A percentile compares a stretch with the other conserved stretches of the same genome.
These are phyloP conservation scores for Annona squamosa DNA, from an alignment of 164 flowering plant genomes.

Conservation along the genomic window DNA sequence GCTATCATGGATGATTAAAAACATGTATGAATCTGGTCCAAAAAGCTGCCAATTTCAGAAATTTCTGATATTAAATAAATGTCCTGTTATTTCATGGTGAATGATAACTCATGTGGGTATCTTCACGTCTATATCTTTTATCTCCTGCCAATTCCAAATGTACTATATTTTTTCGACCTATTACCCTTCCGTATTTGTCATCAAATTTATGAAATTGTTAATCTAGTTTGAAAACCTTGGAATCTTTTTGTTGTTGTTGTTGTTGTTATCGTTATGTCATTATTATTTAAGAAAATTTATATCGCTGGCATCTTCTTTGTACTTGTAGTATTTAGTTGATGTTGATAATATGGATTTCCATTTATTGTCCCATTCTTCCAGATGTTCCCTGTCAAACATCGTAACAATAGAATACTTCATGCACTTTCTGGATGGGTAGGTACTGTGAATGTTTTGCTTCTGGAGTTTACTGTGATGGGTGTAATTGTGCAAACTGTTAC, in stretches of 20 bases:
- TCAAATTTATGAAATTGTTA: neutral
- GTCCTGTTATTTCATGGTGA: neutral
- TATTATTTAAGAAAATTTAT: neutral
- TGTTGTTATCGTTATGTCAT: neutral
- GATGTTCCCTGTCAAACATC: neutral
- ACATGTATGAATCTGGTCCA: neutral
- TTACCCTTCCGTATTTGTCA: neutral
- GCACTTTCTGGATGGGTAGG: slow-evolving; percentile 31
- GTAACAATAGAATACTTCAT: neutral
- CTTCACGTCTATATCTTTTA: neutral
- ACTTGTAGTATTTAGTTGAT: neutral
- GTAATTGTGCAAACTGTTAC: slow-evolving; percentile 80
- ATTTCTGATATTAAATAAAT: neutral
- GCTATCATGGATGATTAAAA: too few species aligned
- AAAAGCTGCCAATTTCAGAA: neutral
- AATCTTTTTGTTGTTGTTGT: neutral
- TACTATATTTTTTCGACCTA: neutral
- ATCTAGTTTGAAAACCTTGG: neutral
- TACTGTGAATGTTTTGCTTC: slow-evolving; percentile 99
- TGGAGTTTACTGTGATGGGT: slow-evolving; percentile 90
- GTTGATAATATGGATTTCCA: neutral
- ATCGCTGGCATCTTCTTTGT: neutral
- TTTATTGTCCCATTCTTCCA: neutral
- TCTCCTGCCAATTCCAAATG: neutral
- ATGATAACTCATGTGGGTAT: neutral